A percentile compares a stretch with the other conserved stretches of the same genome.
Conservation (phyloP, 192 early-diverging fungal species). For the Dissophora ornata region DNA sequence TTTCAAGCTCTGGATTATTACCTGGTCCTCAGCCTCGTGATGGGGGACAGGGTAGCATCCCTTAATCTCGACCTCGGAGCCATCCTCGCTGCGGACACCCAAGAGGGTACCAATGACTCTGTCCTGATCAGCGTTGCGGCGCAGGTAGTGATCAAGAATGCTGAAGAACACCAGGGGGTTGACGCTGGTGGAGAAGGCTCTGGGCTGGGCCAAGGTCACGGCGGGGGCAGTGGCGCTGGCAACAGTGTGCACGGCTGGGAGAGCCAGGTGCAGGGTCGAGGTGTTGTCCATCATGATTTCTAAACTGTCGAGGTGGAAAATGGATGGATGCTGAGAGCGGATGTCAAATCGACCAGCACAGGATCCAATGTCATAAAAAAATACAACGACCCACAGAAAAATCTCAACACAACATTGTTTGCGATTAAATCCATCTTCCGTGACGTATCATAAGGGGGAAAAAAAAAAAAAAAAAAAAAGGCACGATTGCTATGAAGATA, state of each 20-base stretch:
- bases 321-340: slow-evolving; percentile 1
- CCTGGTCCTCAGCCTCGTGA: slow-evolving; percentile 79
- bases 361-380: slow-evolving; percentile 19
- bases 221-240: slow-evolving; percentile 45
- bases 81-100: slow-evolving; percentile 89
- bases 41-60: slow-evolving; percentile 88
- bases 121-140: slow-evolving; percentile 84
- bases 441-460: slow-evolving; percentile 6
- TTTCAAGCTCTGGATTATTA: slow-evolving; percentile 21
- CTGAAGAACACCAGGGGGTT: slow-evolving; percentile 91
- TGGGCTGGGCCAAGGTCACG: slow-evolving; percentile 50
- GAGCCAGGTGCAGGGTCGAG: slow-evolving; percentile 53
- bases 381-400: not conserved
- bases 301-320: slow-evolving; percentile 1
- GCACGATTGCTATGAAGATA: no score
- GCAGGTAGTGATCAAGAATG: slow-evolving; percentile 92
- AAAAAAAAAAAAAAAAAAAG: not conserved
- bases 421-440: not conserved
- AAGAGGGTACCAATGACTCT: slow-evolving; percentile 92
- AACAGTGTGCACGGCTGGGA: slow-evolving; percentile 50
- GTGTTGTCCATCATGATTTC: slow-evolving; percentile 53
- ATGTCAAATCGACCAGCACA: slow-evolving; percentile 1
- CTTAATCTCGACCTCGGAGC: slow-evolving; percentile 87
- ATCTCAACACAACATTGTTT: slow-evolving; percentile 14
- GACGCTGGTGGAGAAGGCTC: slow-evolving; percentile 69